Conservation (phyloP, 495 filamentous ascomycete species). For the Lepidopterella palustris region DNA sequence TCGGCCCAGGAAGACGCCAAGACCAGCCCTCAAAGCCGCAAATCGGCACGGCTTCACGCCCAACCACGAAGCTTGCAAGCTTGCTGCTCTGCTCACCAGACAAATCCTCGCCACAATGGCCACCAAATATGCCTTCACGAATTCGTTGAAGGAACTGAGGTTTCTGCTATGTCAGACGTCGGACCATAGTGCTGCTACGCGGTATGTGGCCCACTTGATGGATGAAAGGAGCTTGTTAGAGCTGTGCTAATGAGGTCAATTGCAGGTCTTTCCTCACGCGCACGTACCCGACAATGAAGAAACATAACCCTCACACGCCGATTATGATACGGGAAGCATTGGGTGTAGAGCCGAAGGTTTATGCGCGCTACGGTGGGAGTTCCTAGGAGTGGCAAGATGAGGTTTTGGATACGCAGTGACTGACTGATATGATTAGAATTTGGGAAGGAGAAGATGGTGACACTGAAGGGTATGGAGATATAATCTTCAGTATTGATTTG, state of each 20-base stretch:
- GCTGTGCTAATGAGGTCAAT: constrained; percentile 1
- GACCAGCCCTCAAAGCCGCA: background rate
- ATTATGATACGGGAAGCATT: constrained; percentile 90
- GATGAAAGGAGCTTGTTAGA: background rate
- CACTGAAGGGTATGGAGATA: constrained; percentile 66
- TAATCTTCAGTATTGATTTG: constrained; percentile 1
- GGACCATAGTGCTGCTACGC: constrained; percentile 75
- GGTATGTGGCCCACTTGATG: constrained; percentile 47
- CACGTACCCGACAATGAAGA: constrained; percentile 98
- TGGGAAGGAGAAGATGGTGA: constrained; percentile 81
- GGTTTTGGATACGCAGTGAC: background rate
- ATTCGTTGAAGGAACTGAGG: constrained; percentile 85
- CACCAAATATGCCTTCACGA: constrained; percentile 83
- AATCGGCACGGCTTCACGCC: background rate
- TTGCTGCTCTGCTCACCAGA: background rate
- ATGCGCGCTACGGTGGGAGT: constrained; percentile 82
- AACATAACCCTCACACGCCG: constrained; percentile 90
- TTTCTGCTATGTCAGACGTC: constrained; percentile 94
- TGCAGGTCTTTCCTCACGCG: constrained; percentile 78
- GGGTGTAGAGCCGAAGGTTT: constrained; percentile 75
- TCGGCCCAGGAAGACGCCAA: background rate
- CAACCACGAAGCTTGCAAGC: background rate
- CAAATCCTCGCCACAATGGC: constrained; percentile 57
- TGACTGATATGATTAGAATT: constrained; percentile 57
- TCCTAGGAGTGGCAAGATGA: background rate